These are phyloP conservation scores for Saksenaea vasiformis DNA, from an alignment of 371 early-diverging fungal species.

Conservation along the genomic window DNA sequence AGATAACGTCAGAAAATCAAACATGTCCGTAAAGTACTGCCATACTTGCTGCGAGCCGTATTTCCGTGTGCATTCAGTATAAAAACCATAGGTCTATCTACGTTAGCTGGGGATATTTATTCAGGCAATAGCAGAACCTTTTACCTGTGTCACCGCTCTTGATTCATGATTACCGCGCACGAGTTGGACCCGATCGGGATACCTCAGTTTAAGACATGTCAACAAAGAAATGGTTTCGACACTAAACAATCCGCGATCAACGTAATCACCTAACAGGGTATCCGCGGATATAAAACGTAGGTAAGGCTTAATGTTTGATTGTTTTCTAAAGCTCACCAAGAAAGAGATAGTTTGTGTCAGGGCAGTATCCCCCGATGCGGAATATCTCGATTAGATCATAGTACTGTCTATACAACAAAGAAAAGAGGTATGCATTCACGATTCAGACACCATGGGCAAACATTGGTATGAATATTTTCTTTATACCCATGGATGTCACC, in stretches of 20 bases:
- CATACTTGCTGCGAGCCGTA: constrained; percentile 88
- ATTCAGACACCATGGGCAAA: neutral
- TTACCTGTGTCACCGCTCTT: constrained; percentile 86
- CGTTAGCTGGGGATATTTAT: neutral
- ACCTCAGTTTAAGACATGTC: constrained; percentile 87
- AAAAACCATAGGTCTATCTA: constrained; percentile 92
- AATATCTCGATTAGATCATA: constrained; percentile 96
- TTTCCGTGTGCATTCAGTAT: constrained; percentile 94
- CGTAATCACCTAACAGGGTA: constrained; percentile 85
- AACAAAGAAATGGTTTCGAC: constrained; percentile 94
- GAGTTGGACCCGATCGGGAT: constrained; percentile 90
- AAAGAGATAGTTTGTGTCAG: constrained; percentile 94
- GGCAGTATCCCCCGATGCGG: constrained; percentile 90
- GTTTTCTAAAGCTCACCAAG: constrained; percentile 60
- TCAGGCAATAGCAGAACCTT: neutral
- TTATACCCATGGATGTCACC: constrained; percentile 95
- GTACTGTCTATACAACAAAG: constrained; percentile 78
- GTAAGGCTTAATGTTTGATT: neutral
- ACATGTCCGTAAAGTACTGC: constrained; percentile 94
- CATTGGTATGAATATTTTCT: neutral
- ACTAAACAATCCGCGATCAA: constrained; percentile 94
- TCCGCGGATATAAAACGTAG: neutral
- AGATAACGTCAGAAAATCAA: constrained; percentile 90
- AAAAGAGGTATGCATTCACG: neutral
- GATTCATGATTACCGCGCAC: constrained; percentile 98